phyloP scores from a whole-genome alignment of 2,329 filamentous ascomycete species.

The Colletotrichum lini region DNA sequence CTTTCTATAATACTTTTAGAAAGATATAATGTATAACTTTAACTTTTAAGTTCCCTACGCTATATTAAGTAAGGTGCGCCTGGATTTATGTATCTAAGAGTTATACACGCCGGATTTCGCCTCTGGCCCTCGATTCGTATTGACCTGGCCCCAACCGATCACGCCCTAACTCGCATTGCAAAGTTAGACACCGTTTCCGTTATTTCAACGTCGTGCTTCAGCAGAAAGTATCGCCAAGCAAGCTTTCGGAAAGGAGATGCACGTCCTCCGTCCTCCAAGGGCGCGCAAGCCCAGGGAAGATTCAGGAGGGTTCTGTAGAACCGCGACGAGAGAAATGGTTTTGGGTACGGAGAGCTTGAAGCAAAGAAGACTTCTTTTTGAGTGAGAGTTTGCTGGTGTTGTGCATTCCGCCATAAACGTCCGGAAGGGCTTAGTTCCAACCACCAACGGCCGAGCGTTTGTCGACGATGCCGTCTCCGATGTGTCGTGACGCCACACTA shows the following conservation, averaged over 20 bases:
- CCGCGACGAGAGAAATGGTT: neutral
- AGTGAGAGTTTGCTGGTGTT: neutral
- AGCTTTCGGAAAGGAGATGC: neutral
- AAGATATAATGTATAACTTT: too few relatives aligned
- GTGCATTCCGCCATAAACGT: slow-evolving; percentile 23
- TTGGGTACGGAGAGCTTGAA: too few relatives aligned
- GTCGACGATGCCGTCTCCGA: neutral
- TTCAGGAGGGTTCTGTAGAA: slow-evolving; percentile 24
- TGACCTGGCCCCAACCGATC: too few relatives aligned
- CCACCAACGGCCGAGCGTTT: slow-evolving; percentile 20
- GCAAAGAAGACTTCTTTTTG: neutral
- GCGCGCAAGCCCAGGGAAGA: neutral
- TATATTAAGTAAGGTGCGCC: too few relatives aligned
- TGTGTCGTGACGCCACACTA: neutral
- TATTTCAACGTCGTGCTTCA: slow-evolving; percentile 24
- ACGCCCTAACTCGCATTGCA: slow-evolving; percentile 28
- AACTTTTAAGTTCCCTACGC: too few relatives aligned
- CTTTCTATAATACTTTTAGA: too few relatives aligned
- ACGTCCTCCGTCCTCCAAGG: neutral
- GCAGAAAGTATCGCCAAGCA: slow-evolving; percentile 1
- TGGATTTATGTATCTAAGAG: too few relatives aligned
- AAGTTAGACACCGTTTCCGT: neutral
- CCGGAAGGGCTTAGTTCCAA: slow-evolving; percentile 8
- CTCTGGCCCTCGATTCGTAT: too few relatives aligned
- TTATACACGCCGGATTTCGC: too few relatives aligned